Conservation (phyloP, 371 early-diverging fungal species). For the Thermomucor indicae-seudaticae region DNA sequence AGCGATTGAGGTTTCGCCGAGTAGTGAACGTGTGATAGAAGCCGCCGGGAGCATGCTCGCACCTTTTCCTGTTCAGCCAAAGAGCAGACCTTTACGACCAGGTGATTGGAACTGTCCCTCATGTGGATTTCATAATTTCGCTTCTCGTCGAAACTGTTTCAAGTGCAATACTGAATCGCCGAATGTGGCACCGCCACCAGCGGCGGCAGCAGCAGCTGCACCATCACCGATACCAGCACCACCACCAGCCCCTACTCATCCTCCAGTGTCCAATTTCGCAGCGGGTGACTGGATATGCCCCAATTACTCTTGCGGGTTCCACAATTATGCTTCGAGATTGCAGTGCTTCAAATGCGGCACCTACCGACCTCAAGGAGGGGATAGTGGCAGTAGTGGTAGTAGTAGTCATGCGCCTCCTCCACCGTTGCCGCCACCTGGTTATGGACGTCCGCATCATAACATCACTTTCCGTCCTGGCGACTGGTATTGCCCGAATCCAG, state of each 20-base stretch:
- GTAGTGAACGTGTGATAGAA: conserved; percentile 53
- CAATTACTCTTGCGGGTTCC: conserved; percentile 48
- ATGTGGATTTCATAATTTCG: conserved; percentile 78
- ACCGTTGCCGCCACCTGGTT: too few species aligned
- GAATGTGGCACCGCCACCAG: conserved; percentile 4
- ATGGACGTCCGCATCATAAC: neutral
- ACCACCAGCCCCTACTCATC: neutral
- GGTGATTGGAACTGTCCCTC: conserved; percentile 79
- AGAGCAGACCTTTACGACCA: conserved; percentile 44
- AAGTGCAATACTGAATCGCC: conserved; percentile 62
- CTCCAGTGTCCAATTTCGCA: conserved; percentile 4
- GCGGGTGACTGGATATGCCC: conserved; percentile 54
- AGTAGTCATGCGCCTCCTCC: too few species aligned
- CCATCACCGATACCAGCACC: neutral
- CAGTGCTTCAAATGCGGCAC: conserved; percentile 40
- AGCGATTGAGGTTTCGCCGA: conserved; percentile 66
- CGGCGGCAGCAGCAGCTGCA: too few species aligned
- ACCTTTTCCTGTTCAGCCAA: conserved; percentile 52
- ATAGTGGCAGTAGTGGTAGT: too few species aligned
- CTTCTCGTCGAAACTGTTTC: conserved; percentile 65
- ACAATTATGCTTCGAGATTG: conserved; percentile 52
- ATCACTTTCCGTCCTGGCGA: conserved; percentile 55
- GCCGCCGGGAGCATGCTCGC: conserved; percentile 50
- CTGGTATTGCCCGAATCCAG: conserved; percentile 70
- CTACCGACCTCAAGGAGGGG: conserved; percentile 24